Percentiles rank a stretch among this genome's conserved stretches.
These are phyloP conservation scores for Lotmaria passim DNA, from an alignment of 208 protist genomes.

Conservation along the genomic window DNA sequence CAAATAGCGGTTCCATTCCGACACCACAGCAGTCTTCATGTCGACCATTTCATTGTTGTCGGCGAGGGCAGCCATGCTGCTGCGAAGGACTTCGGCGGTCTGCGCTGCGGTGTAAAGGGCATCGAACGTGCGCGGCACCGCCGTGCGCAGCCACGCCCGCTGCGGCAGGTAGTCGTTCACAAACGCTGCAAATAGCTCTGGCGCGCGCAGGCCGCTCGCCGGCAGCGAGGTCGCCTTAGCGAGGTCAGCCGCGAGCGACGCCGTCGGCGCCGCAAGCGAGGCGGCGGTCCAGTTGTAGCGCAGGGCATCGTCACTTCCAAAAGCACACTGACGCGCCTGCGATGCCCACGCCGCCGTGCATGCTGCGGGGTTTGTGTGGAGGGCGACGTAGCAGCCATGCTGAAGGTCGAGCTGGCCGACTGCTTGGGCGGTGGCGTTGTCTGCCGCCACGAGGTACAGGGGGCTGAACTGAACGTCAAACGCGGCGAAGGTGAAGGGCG, in stretches of 20 bases:
- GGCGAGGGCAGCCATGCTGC: neutral
- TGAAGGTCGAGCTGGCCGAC: slow-evolving; percentile 21
- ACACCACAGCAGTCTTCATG: slow-evolving; percentile 15
- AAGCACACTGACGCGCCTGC: slow-evolving; percentile 8
- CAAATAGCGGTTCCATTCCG: slow-evolving; percentile 27
- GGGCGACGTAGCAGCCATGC: slow-evolving; percentile 13
- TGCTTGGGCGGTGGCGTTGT: neutral
- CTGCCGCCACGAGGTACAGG: slow-evolving; percentile 8
- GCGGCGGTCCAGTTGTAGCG: slow-evolving; percentile 21
- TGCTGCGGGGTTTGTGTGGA: neutral
- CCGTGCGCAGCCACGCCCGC: slow-evolving; percentile 35
- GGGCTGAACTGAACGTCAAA: slow-evolving; percentile 34
- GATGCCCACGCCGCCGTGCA: slow-evolving; percentile 9
- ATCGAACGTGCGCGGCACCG: slow-evolving; percentile 23
- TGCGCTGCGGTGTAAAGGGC: slow-evolving; percentile 15
- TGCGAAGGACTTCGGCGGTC: neutral
- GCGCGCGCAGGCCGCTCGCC: slow-evolving; percentile 7
- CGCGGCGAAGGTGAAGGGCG: slow-evolving; percentile 32
- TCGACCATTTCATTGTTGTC: slow-evolving; percentile 13
- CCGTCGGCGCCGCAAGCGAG: neutral
- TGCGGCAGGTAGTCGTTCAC: slow-evolving; percentile 37
- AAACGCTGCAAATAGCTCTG: slow-evolving; percentile 25
- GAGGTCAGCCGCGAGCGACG: neutral
- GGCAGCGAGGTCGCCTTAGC: neutral
- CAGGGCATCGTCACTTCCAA: slow-evolving; percentile 13